These are phyloP conservation scores for Onygenales sp. DNA, from an alignment of 2,329 filamentous ascomycete species.

Conservation along the genomic window DNA sequence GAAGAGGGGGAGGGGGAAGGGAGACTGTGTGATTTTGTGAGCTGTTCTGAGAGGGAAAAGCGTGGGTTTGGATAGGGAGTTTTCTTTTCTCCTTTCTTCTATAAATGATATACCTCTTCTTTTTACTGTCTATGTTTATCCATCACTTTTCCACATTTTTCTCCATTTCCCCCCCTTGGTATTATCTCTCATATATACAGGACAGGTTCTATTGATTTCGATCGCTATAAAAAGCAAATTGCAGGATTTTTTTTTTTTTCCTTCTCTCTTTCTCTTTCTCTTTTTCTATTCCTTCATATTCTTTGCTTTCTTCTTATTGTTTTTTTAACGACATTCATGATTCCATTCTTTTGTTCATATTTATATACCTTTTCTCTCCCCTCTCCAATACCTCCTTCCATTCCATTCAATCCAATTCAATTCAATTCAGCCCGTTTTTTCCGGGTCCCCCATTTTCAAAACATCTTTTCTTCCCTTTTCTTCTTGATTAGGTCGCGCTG, in stretches of 20 bases:
- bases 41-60: neutral
- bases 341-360: neutral
- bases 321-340: neutral
- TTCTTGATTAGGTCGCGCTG: no score
- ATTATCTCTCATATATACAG: neutral
- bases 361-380: neutral
- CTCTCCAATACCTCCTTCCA: neutral
- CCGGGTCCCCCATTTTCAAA: no score
- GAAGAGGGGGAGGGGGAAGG: conserved; percentile 19
- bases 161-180: neutral
- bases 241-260: conserved; percentile 1
- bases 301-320: neutral
- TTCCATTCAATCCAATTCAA: no score
- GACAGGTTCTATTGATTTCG: neutral
- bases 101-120: neutral
- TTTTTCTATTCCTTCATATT: conserved; percentile 8
- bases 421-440: no score
- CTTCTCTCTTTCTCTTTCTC: conserved; percentile 16
- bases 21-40: conserved; percentile 22
- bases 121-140: neutral
- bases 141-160: neutral
- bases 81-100: neutral
- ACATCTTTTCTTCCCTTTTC: no score
- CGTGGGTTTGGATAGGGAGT: neutral
- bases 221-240: conserved; percentile 1